phyloP scores from a whole-genome alignment of 192 early-diverging fungal species.

The Backusella tuberculispora region DNA sequence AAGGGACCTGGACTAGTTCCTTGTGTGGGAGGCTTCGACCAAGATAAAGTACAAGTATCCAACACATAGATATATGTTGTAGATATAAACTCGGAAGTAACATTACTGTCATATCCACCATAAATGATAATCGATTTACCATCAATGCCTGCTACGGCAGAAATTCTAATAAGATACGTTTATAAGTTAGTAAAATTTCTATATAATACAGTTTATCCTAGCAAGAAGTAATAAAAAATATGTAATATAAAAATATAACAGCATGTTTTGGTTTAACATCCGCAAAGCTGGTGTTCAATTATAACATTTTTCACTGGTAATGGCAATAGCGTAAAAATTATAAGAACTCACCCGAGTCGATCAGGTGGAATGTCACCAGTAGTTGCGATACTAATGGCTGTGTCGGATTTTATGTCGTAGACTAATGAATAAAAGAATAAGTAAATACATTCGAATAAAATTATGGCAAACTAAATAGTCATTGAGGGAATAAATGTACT shows the following conservation, averaged over 20 bases:
- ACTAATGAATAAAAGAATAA: neutral
- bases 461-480: neutral
- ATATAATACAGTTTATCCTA: neutral
- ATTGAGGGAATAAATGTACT: neutral
- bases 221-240: no score
- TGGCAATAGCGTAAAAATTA: neutral
- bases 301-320: neutral
- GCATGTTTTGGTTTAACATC: neutral
- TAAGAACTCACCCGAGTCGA: slow-evolving; percentile 14
- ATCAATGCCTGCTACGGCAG: slow-evolving; percentile 11
- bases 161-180: neutral
- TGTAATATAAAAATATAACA: no score
- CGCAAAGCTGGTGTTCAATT: neutral
- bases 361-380: slow-evolving; percentile 26
- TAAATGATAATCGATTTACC: slow-evolving; percentile 30
- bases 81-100: neutral
- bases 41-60: slow-evolving; percentile 32
- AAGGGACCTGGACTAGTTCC: slow-evolving; percentile 11
- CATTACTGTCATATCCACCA: slow-evolving; percentile 12
- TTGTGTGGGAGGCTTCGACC: slow-evolving; percentile 12
- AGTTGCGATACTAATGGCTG: slow-evolving; percentile 17
- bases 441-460: no score
- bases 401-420: slow-evolving; percentile 18
- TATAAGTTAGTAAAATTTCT: no score
- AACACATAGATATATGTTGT: slow-evolving; percentile 21